These are phyloP conservation scores for Paramecium octaurelia DNA, from an alignment of 73 alveolate genomes.

Conservation along the genomic window DNA sequence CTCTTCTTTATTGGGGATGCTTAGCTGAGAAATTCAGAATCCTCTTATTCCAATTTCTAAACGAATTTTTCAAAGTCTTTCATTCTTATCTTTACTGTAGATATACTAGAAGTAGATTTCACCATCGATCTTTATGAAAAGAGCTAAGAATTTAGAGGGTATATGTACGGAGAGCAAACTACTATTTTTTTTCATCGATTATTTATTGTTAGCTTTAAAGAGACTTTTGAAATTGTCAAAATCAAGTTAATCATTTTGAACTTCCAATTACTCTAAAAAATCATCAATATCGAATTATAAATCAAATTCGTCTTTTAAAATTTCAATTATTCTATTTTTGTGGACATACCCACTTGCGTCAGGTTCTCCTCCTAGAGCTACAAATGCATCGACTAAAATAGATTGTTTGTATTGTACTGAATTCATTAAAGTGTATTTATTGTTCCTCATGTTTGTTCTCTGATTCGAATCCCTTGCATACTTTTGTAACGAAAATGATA, in stretches of 20 bases:
- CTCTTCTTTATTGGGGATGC: not conserved
- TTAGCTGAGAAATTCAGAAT: not conserved
- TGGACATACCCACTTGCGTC: conserved; percentile 66
- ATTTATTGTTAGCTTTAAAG: conserved; percentile 54
- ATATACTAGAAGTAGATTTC: conserved; percentile 2
- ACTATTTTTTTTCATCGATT: conserved; percentile 15
- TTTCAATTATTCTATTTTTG: conserved; percentile 64
- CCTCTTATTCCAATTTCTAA: not conserved
- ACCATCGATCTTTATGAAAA: not conserved
- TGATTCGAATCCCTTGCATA: not conserved
- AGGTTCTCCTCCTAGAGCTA: conserved; percentile 82
- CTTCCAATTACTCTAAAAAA: conserved; percentile 71
- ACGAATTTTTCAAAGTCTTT: conserved; percentile 25
- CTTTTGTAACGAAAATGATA: not conserved
- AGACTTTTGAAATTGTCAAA: conserved; percentile 74
- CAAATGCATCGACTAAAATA: conserved; percentile 77
- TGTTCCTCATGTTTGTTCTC: not conserved
- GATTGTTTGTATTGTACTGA: not conserved
- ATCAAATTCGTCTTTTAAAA: conserved; percentile 74
- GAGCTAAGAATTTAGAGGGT: not conserved
- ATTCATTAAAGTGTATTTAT: not conserved
- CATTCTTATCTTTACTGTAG: conserved; percentile 31
- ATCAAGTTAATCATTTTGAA: conserved; percentile 69
- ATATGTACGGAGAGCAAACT: conserved; percentile 21
- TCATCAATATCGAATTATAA: conserved; percentile 77